Conservation (phyloP, 202 grass and related monocot genomes). For the Hordeum pubiflorum region DNA sequence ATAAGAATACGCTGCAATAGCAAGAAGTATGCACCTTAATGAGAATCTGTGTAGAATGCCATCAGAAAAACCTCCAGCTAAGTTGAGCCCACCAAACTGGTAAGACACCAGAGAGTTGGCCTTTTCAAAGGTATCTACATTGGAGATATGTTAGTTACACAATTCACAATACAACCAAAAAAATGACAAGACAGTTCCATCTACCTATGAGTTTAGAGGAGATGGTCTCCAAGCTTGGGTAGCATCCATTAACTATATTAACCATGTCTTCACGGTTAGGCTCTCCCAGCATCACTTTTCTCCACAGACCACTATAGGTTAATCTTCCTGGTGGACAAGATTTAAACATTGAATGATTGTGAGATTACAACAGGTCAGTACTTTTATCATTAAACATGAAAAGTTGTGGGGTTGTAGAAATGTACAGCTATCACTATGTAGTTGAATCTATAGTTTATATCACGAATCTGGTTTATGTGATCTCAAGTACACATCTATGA, state of each 20-base stretch:
- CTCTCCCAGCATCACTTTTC: constrained; percentile 67
- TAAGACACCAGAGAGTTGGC: constrained; percentile 51
- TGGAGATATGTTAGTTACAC: constrained; percentile 17
- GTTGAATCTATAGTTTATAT: not conserved
- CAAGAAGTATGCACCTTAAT: constrained; percentile 58
- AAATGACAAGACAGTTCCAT: constrained; percentile 13
- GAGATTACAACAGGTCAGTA: not conserved
- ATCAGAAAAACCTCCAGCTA: constrained; percentile 35
- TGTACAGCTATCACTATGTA: not conserved
- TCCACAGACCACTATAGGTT: constrained; percentile 70
- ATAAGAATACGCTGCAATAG: not conserved
- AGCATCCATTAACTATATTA: constrained; percentile 69
- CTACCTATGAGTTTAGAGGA: constrained; percentile 64
- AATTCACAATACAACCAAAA: not conserved
- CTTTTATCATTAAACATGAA: not conserved
- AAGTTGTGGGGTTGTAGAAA: not conserved
- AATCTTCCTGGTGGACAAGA: constrained; percentile 44
- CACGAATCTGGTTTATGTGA: constrained; percentile 2
- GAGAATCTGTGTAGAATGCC: constrained; percentile 61
- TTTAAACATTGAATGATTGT: not conserved
- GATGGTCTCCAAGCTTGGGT: constrained; percentile 59
- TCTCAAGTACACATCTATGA: not conserved
- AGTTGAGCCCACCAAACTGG: constrained; percentile 53
- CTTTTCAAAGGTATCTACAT: constrained; percentile 74
- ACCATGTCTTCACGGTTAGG: constrained; percentile 61